A percentile compares a stretch with the other conserved stretches of the same genome.
Conservation (phyloP, 2,329 filamentous ascomycete genomes). For the Triangularia verruculosa region DNA sequence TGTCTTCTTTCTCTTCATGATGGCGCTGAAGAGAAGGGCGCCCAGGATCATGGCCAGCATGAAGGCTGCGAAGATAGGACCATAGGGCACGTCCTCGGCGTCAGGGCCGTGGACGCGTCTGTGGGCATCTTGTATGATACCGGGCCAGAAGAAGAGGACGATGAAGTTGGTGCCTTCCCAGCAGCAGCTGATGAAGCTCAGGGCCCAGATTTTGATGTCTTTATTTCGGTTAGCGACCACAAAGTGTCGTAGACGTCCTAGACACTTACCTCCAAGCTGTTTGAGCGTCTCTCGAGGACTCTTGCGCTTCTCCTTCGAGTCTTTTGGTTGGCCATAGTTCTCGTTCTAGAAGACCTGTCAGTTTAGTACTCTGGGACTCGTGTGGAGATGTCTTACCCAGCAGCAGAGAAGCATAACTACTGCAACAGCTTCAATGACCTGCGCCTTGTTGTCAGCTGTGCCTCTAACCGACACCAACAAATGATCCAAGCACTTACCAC, state of each 20-base stretch:
- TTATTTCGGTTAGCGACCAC: not conserved
- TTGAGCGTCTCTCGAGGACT: not conserved
- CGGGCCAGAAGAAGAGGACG: not conserved
- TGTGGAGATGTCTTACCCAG: not conserved
- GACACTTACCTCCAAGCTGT: not conserved
- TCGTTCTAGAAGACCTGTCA: not conserved
- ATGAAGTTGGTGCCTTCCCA: constrained; percentile 2
- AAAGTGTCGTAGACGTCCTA: not conserved
- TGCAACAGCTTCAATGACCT: not conserved
- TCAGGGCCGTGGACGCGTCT: not conserved
- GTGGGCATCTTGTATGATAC: not conserved
- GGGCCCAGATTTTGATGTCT: not conserved
- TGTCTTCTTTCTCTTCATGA: not conserved
- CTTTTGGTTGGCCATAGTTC: not conserved
- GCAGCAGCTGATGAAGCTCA: not conserved
- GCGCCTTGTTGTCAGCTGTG: not conserved
- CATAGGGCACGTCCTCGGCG: not conserved
- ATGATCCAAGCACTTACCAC: not conserved
- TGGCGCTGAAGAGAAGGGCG: not conserved
- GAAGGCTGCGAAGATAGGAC: not conserved
- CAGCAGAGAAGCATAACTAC: not conserved
- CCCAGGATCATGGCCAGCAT: not conserved
- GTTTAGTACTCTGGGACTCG: not conserved
- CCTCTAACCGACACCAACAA: not conserved
- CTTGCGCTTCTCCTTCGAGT: not conserved